These are phyloP conservation scores for Tolypocladium inflatum DNA, from an alignment of 2,329 filamentous ascomycete genomes.

Conservation along the genomic window DNA sequence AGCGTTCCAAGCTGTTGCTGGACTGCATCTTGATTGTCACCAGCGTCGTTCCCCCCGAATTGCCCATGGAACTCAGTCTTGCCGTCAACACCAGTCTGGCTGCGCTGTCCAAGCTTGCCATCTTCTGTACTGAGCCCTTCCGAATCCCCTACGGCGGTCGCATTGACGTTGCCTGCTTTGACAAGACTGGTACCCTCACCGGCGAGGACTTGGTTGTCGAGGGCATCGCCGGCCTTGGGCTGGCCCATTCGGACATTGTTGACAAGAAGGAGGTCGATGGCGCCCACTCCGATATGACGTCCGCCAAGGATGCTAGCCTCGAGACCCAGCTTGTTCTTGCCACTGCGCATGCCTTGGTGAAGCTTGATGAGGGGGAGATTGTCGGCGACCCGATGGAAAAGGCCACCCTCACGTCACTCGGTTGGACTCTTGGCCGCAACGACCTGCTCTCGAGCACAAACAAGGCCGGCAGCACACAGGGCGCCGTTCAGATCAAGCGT, in stretches of 20 bases:
- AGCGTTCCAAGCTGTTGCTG: slow-evolving; percentile 91
- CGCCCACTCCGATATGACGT: slow-evolving; percentile 69
- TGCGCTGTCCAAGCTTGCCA: slow-evolving; percentile 87
- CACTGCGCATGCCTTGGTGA: slow-evolving; percentile 90
- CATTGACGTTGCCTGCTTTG: slow-evolving; percentile 94
- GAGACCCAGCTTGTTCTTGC: slow-evolving; percentile 90
- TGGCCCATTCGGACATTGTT: slow-evolving; percentile 57
- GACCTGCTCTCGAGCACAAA: slow-evolving; percentile 63
- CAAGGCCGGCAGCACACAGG: slow-evolving; percentile 31
- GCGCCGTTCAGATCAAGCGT: slow-evolving; percentile 87
- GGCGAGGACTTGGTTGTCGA: slow-evolving; percentile 96
- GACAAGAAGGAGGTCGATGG: slow-evolving; percentile 64
- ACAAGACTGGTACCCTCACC: slow-evolving; percentile 95
- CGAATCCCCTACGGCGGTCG: slow-evolving; percentile 93
- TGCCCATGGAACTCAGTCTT: slow-evolving; percentile 95
- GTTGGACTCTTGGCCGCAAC: slow-evolving; percentile 86
- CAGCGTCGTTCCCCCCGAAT: slow-evolving; percentile 93
- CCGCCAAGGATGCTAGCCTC: slow-evolving; percentile 59
- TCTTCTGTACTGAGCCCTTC: slow-evolving; percentile 98
- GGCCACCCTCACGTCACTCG: slow-evolving; percentile 78
- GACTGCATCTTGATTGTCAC: slow-evolving; percentile 98
- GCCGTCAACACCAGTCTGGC: slow-evolving; percentile 97
- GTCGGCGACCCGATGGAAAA: slow-evolving; percentile 99
- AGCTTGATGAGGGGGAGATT: slow-evolving; percentile 91
- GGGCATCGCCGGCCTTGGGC: slow-evolving; percentile 80